Evolutionary conservation across 2,329 filamentous ascomycete genomes (phyloP).

Genomic region (Pseudogymnoascus sp.): DNA sequence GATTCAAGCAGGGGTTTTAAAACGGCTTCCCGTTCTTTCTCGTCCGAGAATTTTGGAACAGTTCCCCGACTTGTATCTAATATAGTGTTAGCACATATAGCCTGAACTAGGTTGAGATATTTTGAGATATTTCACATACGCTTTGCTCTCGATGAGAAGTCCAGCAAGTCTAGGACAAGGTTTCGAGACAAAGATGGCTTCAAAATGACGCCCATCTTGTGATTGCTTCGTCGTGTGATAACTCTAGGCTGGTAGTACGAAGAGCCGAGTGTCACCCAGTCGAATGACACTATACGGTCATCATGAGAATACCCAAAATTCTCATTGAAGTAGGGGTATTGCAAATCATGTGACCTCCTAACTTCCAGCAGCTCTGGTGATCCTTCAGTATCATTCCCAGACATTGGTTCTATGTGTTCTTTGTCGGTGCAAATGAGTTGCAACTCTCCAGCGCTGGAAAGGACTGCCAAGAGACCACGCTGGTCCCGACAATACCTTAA

Average conservation of each 20-base stretch:
- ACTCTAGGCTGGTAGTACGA: conserved; percentile 50
- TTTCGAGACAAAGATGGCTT: conserved; percentile 54
- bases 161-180: conserved; percentile 42
- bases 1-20: background rate
- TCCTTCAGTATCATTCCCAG: conserved; percentile 39
- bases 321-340: conserved; percentile 47
- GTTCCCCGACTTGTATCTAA: background rate
- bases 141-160: background rate
- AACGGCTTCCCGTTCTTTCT: conserved; percentile 1
- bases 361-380: conserved; percentile 55
- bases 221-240: conserved; percentile 52
- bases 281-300: conserved; percentile 59
- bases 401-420: conserved; percentile 40
- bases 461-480: conserved; percentile 51
- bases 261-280: conserved; percentile 56
- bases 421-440: conserved; percentile 53
- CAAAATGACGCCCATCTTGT: conserved; percentile 54
- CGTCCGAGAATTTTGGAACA: background rate
- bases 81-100: background rate
- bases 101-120: background rate
- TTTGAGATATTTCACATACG: background rate
- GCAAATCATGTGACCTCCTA: conserved; percentile 53
- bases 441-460: conserved; percentile 57
- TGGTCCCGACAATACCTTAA: conserved; percentile 57
- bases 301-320: conserved; percentile 38